Conservation (phyloP, 164 flowering plant genomes). For the Magnolia officinalis region DNA sequence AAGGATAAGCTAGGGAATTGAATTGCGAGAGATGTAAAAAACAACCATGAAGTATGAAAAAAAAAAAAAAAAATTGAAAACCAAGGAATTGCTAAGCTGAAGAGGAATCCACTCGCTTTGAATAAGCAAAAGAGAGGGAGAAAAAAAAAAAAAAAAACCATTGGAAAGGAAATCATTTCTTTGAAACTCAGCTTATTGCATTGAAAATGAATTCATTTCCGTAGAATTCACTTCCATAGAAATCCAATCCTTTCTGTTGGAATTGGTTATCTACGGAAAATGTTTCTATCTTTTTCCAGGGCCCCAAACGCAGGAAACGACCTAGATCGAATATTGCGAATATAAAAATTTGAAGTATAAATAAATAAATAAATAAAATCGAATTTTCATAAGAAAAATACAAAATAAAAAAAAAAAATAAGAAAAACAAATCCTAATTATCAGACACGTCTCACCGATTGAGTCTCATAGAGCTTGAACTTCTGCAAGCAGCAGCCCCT, state of each 20-base stretch:
- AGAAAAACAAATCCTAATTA: not conserved
- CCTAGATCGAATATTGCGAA: not conserved
- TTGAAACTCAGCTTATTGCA: not conserved
- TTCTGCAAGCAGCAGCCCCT: conserved; percentile 55
- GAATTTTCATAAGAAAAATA: no score
- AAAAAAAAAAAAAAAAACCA: no score
- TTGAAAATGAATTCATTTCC: not conserved
- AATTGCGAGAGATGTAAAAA: no score
- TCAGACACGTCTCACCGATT: conserved; percentile 48
- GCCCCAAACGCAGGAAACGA: not conserved
- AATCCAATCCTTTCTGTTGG: not conserved
- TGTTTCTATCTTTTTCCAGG: not conserved
- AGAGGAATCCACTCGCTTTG: not conserved
- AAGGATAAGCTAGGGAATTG: no score
- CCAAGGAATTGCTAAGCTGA: not conserved
- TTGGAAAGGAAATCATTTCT: not conserved
- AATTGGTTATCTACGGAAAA: not conserved
- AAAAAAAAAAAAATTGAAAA: no score
- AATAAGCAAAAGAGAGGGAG: not conserved
- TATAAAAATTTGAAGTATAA: no score
- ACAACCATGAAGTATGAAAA: no score
- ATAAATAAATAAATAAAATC: not conserved
- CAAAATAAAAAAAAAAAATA: no score
- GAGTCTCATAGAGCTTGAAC: conserved; percentile 87
- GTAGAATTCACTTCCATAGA: not conserved